Conservation (phyloP, 495 filamentous ascomycete species). For the Aspergillus biplanus region DNA sequence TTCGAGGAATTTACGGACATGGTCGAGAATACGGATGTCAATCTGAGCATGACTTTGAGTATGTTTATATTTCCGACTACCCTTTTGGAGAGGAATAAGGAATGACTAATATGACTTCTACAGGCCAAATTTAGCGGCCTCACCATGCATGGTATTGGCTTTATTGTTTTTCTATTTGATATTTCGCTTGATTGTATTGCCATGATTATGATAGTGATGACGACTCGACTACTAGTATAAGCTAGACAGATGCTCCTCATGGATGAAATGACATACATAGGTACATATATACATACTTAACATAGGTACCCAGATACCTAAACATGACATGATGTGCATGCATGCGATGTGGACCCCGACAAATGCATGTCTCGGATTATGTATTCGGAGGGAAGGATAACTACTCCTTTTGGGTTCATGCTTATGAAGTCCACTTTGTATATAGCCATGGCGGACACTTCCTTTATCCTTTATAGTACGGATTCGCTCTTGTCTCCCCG, state of each 20-base stretch:
- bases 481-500: no score
- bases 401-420: no score
- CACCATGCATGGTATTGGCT: not conserved
- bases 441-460: no score
- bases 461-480: no score
- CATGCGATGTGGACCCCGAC: not conserved
- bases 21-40: conserved; percentile 98
- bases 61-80: conserved; percentile 21
- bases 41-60: conserved; percentile 98
- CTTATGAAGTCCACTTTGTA: no score
- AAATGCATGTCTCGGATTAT: no score
- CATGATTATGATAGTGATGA: conserved; percentile 8
- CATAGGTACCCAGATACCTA: not conserved
- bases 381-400: no score
- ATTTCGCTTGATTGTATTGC: not conserved
- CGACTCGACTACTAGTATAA: not conserved
- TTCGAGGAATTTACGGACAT: conserved; percentile 99
- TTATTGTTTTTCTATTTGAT: not conserved
- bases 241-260: not conserved
- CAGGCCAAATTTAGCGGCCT: not conserved
- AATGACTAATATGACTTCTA: not conserved
- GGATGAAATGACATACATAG: conserved; percentile 7
- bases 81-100: not conserved
- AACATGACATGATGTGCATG: not conserved
- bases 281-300: not conserved